These are phyloP conservation scores for Saprolegnia diclina DNA, from an alignment of 352 stramenopile species.

Conservation along the genomic window DNA sequence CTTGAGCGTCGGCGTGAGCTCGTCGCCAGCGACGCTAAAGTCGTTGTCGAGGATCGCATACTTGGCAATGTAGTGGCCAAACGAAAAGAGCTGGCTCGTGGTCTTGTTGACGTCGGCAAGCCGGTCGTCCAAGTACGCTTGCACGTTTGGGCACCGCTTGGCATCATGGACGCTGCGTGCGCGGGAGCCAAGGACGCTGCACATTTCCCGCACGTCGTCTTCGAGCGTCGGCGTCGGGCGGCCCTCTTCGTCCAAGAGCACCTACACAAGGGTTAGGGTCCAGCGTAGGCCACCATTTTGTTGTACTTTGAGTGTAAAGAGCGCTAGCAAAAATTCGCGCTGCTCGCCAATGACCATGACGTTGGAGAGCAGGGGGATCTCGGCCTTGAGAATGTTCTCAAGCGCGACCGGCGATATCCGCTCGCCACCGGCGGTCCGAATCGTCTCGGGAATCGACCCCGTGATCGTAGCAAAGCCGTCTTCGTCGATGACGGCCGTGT, in stretches of 20 bases:
- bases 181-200: slow-evolving; percentile 31
- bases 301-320: slow-evolving; percentile 42
- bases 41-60: slow-evolving; percentile 37
- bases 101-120: slow-evolving; percentile 21
- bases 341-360: slow-evolving; percentile 63
- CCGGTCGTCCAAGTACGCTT: slow-evolving; percentile 38
- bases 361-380: slow-evolving; percentile 72
- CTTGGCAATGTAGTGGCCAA: slow-evolving; percentile 34
- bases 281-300: slow-evolving; percentile 12
- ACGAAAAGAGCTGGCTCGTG: slow-evolving; percentile 26
- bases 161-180: slow-evolving; percentile 50
- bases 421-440: slow-evolving; percentile 92
- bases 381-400: slow-evolving; percentile 87
- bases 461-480: slow-evolving; percentile 93
- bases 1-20: slow-evolving; percentile 80
- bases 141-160: slow-evolving; percentile 34
- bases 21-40: slow-evolving; percentile 45
- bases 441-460: slow-evolving; percentile 93
- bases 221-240: slow-evolving; percentile 44
- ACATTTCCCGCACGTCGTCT: slow-evolving; percentile 36
- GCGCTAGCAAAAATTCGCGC: slow-evolving; percentile 50
- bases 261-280: background rate
- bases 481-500: slow-evolving; percentile 88
- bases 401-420: slow-evolving; percentile 91
- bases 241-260: slow-evolving; percentile 26